Conservation (phyloP, 441 rosid species). For the Raphanus hybrid region DNA sequence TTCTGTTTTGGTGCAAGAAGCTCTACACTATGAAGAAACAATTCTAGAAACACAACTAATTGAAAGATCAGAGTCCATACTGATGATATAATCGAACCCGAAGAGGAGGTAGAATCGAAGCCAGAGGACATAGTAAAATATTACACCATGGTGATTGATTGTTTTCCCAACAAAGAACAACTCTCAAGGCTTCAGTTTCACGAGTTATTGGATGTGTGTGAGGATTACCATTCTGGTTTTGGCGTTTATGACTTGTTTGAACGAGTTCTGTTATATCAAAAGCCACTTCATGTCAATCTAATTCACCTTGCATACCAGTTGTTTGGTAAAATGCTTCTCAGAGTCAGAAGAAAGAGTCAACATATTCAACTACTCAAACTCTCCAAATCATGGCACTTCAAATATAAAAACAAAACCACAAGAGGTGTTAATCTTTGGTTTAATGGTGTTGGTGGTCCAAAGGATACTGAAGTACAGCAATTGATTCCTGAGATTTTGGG, state of each 20-base stretch:
- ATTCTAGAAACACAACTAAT: neutral
- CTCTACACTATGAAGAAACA: neutral
- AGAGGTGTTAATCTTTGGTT: neutral
- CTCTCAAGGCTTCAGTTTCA: neutral
- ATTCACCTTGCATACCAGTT: no score
- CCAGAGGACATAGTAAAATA: neutral
- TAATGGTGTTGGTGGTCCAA: neutral
- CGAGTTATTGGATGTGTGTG: no score
- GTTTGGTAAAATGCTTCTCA: no score
- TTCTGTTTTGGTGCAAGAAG: neutral
- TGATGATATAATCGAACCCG: neutral
- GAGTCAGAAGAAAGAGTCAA: no score
- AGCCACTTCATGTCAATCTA: no score
- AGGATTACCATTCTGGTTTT: no score
- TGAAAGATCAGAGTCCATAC: neutral
- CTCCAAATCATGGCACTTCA: no score
- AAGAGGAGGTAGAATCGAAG: neutral
- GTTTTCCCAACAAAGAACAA: neutral
- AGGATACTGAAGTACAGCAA: neutral
- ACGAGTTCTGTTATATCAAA: no score
- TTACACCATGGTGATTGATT: neutral
- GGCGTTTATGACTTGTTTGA: no score
- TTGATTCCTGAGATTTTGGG: neutral
- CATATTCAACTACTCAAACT: no score
- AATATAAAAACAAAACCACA: neutral